Evolutionary conservation across 257 asterid genomes (phyloP).

Genomic region (Coffea eugenioides): DNA sequence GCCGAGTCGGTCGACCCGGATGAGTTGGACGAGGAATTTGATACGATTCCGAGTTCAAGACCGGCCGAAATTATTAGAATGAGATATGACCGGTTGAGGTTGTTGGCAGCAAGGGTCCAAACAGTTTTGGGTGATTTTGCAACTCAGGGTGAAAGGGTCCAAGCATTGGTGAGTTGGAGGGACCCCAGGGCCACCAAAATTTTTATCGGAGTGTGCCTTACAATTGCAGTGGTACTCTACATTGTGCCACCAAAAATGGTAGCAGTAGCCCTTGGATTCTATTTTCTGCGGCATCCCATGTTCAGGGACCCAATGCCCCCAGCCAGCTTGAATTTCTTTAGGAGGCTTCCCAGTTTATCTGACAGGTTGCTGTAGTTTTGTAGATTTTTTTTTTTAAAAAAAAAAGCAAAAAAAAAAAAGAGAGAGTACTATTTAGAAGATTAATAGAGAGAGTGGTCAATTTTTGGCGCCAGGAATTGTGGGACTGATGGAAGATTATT

Average conservation of each 20-base stretch:
- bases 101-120: conserved; percentile 86
- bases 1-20: conserved; percentile 73
- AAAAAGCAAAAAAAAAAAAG: too few species aligned
- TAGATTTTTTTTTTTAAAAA: not conserved
- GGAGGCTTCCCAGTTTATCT: conserved; percentile 88
- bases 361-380: conserved; percentile 70
- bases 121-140: conserved; percentile 93
- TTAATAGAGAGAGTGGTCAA: conserved; percentile 4
- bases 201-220: conserved; percentile 72
- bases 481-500: conserved; percentile 19
- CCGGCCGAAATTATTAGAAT: conserved; percentile 68
- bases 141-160: conserved; percentile 89
- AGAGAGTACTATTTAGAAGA: not conserved
- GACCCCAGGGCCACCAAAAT: conserved; percentile 92
- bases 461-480: conserved; percentile 33
- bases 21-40: conserved; percentile 90
- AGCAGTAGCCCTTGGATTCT: conserved; percentile 95
- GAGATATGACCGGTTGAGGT: conserved; percentile 74
- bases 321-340: conserved; percentile 76
- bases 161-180: conserved; percentile 94
- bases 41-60: conserved; percentile 81
- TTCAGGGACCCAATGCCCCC: conserved; percentile 98
- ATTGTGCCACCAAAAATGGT: conserved; percentile 94
- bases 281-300: conserved; percentile 93
- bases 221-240: conserved; percentile 57